Evolutionary conservation across 768 basidiomycete genomes (phyloP).

Genomic region (Agrocybe pediades): DNA sequence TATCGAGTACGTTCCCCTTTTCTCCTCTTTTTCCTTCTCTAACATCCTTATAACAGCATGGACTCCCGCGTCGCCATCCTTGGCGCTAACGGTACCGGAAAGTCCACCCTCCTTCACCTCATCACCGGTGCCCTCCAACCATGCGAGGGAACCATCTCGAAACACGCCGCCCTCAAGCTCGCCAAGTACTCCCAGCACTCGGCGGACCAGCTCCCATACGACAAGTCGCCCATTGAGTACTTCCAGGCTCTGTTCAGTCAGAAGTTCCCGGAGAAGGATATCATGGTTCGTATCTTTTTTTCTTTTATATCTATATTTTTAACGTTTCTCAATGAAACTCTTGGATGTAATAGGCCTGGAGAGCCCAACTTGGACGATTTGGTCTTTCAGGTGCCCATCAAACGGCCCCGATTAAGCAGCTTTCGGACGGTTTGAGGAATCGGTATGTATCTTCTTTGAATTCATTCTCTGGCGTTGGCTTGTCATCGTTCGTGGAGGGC

Average conservation of each 20-base stretch:
- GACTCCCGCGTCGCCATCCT: slow-evolving; percentile 95
- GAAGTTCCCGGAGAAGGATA: slow-evolving; percentile 94
- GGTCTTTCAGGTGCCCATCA: slow-evolving; percentile 95
- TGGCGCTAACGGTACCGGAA: slow-evolving; percentile 94
- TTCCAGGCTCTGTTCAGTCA: slow-evolving; percentile 78
- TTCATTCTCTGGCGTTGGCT: not conserved
- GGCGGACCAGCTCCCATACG: slow-evolving; percentile 97
- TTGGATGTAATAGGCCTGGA: slow-evolving; percentile 69
- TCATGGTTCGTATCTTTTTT: slow-evolving; percentile 44
- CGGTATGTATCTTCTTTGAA: slow-evolving; percentile 53
- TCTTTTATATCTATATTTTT: slow-evolving; percentile 8
- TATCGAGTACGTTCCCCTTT: slow-evolving; percentile 71
- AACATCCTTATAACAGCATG: slow-evolving; percentile 58
- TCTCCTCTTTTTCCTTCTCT: not conserved
- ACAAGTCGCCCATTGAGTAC: slow-evolving; percentile 89
- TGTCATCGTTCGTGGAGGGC: not conserved
- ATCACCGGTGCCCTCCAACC: slow-evolving; percentile 83
- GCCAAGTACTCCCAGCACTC: slow-evolving; percentile 99
- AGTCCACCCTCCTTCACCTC: slow-evolving; percentile 40
- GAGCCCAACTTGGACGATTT: slow-evolving; percentile 92
- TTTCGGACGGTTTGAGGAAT: slow-evolving; percentile 96
- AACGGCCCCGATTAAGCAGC: slow-evolving; percentile 88
- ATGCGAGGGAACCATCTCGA: slow-evolving; percentile 81
- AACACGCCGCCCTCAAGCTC: slow-evolving; percentile 88
- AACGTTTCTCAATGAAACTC: not conserved